Evolutionary conservation across 768 basidiomycete genomes (phyloP), one percentile per base, ranked within the genome.

Genomic region (Mycena galopus): DNA sequence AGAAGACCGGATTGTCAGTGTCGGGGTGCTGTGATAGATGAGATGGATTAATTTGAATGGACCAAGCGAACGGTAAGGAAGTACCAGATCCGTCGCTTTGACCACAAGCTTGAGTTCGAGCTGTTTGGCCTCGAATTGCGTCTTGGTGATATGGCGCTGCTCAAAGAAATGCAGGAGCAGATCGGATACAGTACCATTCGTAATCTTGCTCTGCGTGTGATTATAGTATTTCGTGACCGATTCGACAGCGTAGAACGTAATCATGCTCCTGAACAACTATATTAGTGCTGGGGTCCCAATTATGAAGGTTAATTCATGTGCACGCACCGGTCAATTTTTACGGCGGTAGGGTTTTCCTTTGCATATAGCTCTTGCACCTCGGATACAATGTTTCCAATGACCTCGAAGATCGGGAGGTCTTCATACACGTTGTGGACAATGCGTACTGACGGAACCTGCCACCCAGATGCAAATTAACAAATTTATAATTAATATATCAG

Each of bases 191-290:
- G 71, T 72, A 19, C 71, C 71, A 2, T 32, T 7, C 6, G 7
- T 61, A 14, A 55, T 10, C 11, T 21, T 23, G 17, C 8, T 30
- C 2, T 30, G 14, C 11, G 37, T 1, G 23, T 67, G 30, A 33
- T 3, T 10, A 39, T 4, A 60, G 12, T 29, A 55, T 39, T 51
- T 61, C 19, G 71, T n/a, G 8, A 19, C 35, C 0, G 65, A 33
- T 30, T 66, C 59, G 23, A 44, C 58, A 14, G 71, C 65, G 21
- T 62, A 67, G 42, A 72, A 72, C 0, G 58, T 32, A 9, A 67
- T 53, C 56, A 65, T 71, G 14, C 4, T 16, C 17, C 69, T 71
- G 8, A 9, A 12, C 11, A 27, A 17, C 21, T 39, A 39, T n/a
- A 14, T 39, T 14, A 3, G 11, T 39, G 7, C 16, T 8, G 19